These are phyloP conservation scores for Euphorbia neoarborescens DNA, from an alignment of 441 rosid species.

Conservation along the genomic window DNA sequence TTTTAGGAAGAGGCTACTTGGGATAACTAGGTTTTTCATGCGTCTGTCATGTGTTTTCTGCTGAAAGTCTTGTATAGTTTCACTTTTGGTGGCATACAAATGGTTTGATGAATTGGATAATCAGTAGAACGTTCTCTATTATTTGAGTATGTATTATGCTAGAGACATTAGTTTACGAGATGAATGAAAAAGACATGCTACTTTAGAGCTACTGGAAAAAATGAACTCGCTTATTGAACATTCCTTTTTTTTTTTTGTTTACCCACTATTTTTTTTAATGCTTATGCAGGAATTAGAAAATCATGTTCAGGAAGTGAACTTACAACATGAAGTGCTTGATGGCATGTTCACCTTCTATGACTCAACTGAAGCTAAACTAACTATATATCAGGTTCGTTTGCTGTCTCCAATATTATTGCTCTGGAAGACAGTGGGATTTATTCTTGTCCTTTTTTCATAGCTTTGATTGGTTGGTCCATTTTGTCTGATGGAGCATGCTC, in stretches of 20 bases:
- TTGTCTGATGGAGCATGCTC: not conserved
- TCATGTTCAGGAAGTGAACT: constrained; percentile 59
- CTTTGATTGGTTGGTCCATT: not conserved
- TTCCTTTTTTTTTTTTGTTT: not conserved
- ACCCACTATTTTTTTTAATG: constrained; percentile 3
- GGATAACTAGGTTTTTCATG: not conserved
- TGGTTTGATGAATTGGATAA: not conserved
- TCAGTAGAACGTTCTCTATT: not conserved
- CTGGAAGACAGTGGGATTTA: constrained; percentile 4
- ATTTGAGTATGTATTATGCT: not conserved
- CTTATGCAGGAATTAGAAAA: constrained; percentile 70
- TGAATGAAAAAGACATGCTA: not conserved
- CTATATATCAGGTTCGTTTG: constrained; percentile 69
- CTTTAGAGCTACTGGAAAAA: not conserved
- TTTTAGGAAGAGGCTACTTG: not conserved
- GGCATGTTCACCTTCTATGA: constrained; percentile 88
- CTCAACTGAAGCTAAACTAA: constrained; percentile 62
- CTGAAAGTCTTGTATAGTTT: not conserved
- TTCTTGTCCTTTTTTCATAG: not conserved
- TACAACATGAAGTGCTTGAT: constrained; percentile 75
- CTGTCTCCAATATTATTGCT: not conserved
- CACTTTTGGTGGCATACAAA: not conserved
- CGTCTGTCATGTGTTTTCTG: not conserved
- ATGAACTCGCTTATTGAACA: not conserved
- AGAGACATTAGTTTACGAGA: not conserved